Evolutionary conservation across 2,329 filamentous ascomycete species (phyloP), one percentile per base, ranked within the genome.

Genomic region (Alternaria postmessia): DNA sequence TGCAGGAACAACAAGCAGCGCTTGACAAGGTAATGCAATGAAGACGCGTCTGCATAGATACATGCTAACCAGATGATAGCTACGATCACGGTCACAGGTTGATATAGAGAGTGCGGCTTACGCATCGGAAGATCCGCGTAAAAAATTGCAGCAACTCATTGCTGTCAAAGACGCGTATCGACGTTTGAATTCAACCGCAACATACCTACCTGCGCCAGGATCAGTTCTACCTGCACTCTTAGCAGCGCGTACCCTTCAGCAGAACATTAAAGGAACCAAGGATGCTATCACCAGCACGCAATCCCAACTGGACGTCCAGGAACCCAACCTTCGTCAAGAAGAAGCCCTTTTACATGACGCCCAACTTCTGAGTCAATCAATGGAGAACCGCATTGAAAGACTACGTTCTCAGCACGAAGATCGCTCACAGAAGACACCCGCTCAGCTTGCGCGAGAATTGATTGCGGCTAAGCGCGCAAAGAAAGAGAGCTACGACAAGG

Each of bases 191-290:
- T 80, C 85, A 43, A 83, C 85, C 14, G 84, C 88, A 52, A 89
- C 90, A 8, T 87, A 88, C 67, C 80, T 94, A 22, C 91, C 92
- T 3, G 82, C 84, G 24, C 81, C 87, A 9, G 86, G 85, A 51
- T 94, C 92, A 20, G 83, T 89, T 6, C 78, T 95, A 7, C 91
- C 91, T 4, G 87, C 89, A 7, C 81, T 96, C 5, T 75, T 95
- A 41, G 91, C 92, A 6, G 79, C 93, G 54, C 88, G 90, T 52
- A 88, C 86, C 68, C 88, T 89, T 3, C 85, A 89, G 59, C 83
- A 85, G 57, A 88, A 88, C 16, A 85, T 91, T 49, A 77, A 83
- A 60, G 88, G 92, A 66, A 90, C 88, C 18, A 88, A 86, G 65
- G 79, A 81, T 20, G 88, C 88, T 54, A 82, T 92, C 12, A 73